These are phyloP conservation scores for Hemisphaericaspora xylanilytica DNA, from an alignment of 1,139 yeast genomes.

Conservation along the genomic window DNA sequence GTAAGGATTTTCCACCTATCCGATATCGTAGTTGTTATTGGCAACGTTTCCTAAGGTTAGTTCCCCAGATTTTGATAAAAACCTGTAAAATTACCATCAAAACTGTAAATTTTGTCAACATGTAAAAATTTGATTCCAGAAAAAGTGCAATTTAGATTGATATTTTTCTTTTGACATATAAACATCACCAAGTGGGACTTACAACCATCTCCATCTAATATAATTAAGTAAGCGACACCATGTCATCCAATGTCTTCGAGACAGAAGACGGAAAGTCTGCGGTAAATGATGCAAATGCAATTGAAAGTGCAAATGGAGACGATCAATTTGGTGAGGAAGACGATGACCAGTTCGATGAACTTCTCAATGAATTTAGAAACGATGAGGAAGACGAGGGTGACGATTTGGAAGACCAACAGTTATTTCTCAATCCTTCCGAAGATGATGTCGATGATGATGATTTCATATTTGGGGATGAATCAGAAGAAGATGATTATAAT, in stretches of 20 bases:
- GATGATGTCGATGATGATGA: conserved; percentile 12
- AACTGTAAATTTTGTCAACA: neutral
- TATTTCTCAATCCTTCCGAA: conserved; percentile 7
- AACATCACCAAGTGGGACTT: too few relatives aligned
- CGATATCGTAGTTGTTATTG: too few relatives aligned
- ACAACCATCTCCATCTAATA: too few relatives aligned
- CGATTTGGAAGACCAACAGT: conserved; percentile 11
- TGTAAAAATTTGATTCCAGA: too few relatives aligned
- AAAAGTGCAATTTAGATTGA: neutral
- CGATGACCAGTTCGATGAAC: conserved; percentile 16
- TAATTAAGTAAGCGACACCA: too few relatives aligned
- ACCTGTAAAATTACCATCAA: neutral
- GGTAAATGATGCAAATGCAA: conserved; percentile 5
- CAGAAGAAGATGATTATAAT: conserved; percentile 34
- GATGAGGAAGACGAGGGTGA: conserved; percentile 12
- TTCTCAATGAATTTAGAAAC: conserved; percentile 14
- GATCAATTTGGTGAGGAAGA: conserved; percentile 2
- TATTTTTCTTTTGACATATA: neutral
- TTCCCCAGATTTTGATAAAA: neutral
- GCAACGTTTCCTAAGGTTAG: too few relatives aligned
- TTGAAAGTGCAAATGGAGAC: neutral
- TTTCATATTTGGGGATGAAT: conserved; percentile 7
- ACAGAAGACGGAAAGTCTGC: conserved; percentile 13
- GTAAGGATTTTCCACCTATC: too few relatives aligned
- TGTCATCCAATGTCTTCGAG: conserved; percentile 19